phyloP scores from a whole-genome alignment of 2,329 filamentous ascomycete species.

The Elsinoe ampelina region DNA sequence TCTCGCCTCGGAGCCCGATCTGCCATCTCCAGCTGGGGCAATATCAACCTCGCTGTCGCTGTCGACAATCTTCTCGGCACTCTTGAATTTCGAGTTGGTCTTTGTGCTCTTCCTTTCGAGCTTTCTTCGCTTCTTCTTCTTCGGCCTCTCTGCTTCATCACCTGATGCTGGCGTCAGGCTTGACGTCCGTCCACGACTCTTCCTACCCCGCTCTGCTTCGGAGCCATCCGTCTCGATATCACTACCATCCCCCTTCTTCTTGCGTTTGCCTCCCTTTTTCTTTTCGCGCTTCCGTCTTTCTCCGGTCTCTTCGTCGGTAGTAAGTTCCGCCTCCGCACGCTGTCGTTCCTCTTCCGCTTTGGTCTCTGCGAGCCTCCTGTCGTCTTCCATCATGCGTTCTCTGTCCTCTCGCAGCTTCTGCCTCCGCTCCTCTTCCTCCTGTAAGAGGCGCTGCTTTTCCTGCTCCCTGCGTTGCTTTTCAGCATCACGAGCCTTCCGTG shows the following conservation, averaged over 20 bases:
- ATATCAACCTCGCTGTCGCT: constrained; percentile 52
- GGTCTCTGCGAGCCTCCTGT: constrained; percentile 62
- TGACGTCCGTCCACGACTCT: constrained; percentile 27
- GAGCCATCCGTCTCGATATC: constrained; percentile 36
- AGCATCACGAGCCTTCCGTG: constrained; percentile 68
- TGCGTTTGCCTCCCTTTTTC: constrained; percentile 30
- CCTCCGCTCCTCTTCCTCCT: constrained; percentile 62
- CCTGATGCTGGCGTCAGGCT: constrained; percentile 32
- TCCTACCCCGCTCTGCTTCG: constrained; percentile 34
- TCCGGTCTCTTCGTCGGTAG: constrained; percentile 71
- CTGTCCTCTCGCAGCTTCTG: constrained; percentile 81
- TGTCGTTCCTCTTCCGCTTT: constrained; percentile 61
- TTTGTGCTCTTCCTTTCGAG: constrained; percentile 45
- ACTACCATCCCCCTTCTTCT: constrained; percentile 48
- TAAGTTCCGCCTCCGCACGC: constrained; percentile 60
- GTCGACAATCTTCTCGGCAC: constrained; percentile 71
- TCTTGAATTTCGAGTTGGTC: constrained; percentile 62
- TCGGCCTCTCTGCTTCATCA: constrained; percentile 47
- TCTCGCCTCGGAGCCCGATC: constrained; percentile 25
- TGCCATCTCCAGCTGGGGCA: constrained; percentile 20
- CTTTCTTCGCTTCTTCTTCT: constrained; percentile 51
- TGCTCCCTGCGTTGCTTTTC: constrained; percentile 73
- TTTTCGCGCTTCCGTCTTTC: constrained; percentile 74
- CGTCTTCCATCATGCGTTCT: constrained; percentile 64
- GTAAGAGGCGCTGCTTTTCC: constrained; percentile 56